These are phyloP conservation scores for Coniochaeta sp. DNA, from an alignment of 2,329 filamentous ascomycete species.

Conservation along the genomic window DNA sequence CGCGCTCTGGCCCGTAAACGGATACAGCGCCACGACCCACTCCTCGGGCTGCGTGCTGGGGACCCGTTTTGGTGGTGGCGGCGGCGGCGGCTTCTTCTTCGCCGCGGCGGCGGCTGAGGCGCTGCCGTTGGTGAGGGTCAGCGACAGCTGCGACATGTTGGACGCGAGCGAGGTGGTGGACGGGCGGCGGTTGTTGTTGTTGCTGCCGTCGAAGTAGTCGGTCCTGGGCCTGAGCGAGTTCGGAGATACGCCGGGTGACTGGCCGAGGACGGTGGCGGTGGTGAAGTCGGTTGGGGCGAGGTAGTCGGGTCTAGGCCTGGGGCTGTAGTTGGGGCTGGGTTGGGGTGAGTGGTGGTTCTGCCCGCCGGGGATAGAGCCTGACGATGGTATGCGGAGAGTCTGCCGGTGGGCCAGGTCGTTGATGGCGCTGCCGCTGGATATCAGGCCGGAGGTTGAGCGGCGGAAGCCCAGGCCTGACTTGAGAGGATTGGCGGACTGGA, in stretches of 20 bases:
- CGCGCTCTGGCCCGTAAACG: constrained; percentile 61
- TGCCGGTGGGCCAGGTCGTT: constrained; percentile 9
- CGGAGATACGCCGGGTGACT: constrained; percentile 1
- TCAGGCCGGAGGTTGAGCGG: constrained; percentile 34
- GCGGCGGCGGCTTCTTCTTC: constrained; percentile 70
- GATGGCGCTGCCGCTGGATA: constrained; percentile 18
- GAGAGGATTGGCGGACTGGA: neutral
- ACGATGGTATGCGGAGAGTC: constrained; percentile 24
- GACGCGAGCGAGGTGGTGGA: constrained; percentile 17
- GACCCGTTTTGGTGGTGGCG: constrained; percentile 56
- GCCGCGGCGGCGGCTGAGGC: constrained; percentile 14
- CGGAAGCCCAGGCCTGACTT: constrained; percentile 28
- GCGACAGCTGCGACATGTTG: constrained; percentile 4
- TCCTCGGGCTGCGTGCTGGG: constrained; percentile 39
- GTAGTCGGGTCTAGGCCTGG: constrained; percentile 19
- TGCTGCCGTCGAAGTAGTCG: constrained; percentile 4
- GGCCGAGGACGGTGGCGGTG: constrained; percentile 32
- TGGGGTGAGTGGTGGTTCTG: constrained; percentile 16
- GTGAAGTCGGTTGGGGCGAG: constrained; percentile 36
- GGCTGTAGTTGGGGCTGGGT: constrained; percentile 16
- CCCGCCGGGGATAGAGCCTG: constrained; percentile 7
- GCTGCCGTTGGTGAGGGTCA: constrained; percentile 10
- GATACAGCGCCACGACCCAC: constrained; percentile 67
- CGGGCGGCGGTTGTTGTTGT: constrained; percentile 12
- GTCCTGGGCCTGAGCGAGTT: constrained; percentile 3